Percentiles rank a stretch among this genome's conserved stretches.
phyloP scores from a whole-genome alignment of 768 basidiomycete species.

The Pleurotus giganteus region DNA sequence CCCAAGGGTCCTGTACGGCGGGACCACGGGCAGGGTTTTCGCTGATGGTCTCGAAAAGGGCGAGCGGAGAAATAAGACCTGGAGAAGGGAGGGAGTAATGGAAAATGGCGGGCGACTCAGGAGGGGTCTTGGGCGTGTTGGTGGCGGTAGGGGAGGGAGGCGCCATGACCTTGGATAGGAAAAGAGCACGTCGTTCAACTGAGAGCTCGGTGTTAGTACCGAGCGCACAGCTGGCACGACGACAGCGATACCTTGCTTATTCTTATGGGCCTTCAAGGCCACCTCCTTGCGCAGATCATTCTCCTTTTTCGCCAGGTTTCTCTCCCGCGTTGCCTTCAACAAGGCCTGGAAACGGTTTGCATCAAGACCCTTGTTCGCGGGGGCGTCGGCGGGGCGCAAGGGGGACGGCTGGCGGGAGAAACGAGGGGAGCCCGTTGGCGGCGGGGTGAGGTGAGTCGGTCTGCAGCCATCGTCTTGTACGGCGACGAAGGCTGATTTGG shows the following conservation, averaged over 20 bases:
- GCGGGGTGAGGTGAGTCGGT: conserved; percentile 56
- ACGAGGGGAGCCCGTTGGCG: conserved; percentile 40
- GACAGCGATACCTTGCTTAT: conserved; percentile 62
- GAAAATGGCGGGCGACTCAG: conserved; percentile 68
- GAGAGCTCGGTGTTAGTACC: background rate
- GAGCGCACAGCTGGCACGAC: background rate
- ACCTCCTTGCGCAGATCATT: conserved; percentile 73
- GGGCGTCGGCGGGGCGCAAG: conserved; percentile 39
- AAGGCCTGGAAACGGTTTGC: conserved; percentile 62
- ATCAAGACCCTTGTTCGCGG: conserved; percentile 53
- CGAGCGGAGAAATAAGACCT: conserved; percentile 61
- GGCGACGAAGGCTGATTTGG: conserved; percentile 25
- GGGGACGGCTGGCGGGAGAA: conserved; percentile 48
- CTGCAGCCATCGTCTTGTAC: conserved; percentile 53
- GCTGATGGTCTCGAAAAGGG: conserved; percentile 51
- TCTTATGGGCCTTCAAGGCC: conserved; percentile 67
- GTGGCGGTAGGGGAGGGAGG: conserved; percentile 62
- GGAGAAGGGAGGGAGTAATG: conserved; percentile 70
- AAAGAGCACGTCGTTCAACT: conserved; percentile 75
- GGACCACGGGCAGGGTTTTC: conserved; percentile 28
- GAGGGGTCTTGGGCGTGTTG: conserved; percentile 59
- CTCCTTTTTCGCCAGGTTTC: conserved; percentile 47
- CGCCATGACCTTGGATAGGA: conserved; percentile 72
- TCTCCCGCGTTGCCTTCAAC: conserved; percentile 59
- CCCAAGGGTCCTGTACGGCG: conserved; percentile 42